phyloP scores from a whole-genome alignment of 108 stramenopile species.

The Cyclotella atomus region DNA sequence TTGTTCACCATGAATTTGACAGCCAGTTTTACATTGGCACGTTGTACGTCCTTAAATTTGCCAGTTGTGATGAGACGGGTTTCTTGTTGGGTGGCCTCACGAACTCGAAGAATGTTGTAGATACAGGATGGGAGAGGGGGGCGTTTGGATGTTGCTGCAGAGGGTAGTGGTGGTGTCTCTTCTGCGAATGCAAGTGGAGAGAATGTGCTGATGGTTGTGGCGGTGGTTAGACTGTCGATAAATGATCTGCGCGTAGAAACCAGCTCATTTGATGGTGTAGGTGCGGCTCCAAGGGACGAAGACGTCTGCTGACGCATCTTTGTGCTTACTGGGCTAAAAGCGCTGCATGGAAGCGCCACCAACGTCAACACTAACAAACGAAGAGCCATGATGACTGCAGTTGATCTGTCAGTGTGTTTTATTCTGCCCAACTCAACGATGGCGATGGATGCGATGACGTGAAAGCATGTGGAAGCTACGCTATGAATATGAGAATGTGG shows the following conservation, averaged over 20 bases:
- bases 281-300: neutral
- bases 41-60: constrained; percentile 90
- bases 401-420: neutral
- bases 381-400: neutral
- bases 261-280: neutral
- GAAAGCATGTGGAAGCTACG: neutral
- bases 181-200: constrained; percentile 22
- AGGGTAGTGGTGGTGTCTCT: constrained; percentile 11
- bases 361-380: neutral
- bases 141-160: constrained; percentile 21
- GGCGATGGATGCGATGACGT: neutral
- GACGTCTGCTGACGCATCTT: neutral
- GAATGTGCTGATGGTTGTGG: constrained; percentile 3
- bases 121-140: constrained; percentile 41
- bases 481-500: too few species aligned
- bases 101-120: constrained; percentile 76
- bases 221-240: neutral
- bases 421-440: too few species aligned
- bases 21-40: constrained; percentile 90
- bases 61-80: constrained; percentile 77
- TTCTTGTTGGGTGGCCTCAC: constrained; percentile 88
- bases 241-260: constrained; percentile 21
- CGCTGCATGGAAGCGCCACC: neutral
- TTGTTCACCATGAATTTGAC: constrained; percentile 87
- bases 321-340: constrained; percentile 8